Evolutionary conservation across 192 early-diverging fungal genomes (phyloP).

Genomic region (Obelidium mucronatum): DNA sequence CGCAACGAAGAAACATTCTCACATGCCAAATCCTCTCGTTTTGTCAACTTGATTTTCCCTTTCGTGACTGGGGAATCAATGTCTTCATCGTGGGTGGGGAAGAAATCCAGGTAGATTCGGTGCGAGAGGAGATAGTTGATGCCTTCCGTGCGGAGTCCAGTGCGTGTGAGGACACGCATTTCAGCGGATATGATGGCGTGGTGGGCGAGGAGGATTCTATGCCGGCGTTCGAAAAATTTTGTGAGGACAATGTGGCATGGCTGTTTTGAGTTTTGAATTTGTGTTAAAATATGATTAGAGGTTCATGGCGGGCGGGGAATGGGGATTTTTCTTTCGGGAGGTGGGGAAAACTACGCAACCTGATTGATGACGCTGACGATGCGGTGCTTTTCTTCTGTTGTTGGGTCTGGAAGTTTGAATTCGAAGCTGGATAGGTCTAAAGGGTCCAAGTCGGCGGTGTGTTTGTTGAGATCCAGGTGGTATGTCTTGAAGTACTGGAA

Average conservation of each 20-base stretch:
- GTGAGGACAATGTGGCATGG: slow-evolving; percentile 3
- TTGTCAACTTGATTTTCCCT: background rate
- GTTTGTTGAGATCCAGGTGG: slow-evolving; percentile 4
- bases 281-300: no score
- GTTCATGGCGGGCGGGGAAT: no score
- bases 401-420: background rate
- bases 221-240: slow-evolving; percentile 3
- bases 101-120: background rate
- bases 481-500: background rate
- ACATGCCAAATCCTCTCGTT: background rate
- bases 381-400: background rate
- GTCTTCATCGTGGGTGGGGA: background rate
- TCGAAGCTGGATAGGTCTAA: background rate
- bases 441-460: background rate
- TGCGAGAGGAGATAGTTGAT: background rate
- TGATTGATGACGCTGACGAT: background rate
- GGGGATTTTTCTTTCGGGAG: no score
- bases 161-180: background rate
- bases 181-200: background rate
- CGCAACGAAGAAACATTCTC: background rate
- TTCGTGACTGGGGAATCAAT: background rate
- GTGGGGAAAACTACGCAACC: no score
- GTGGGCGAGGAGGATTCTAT: slow-evolving; percentile 7
- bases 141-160: background rate
- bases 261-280: no score